Base-by-base conservation (phyloP, 1,284 basidiomycete species). In the Pascua guehoae region DNA sequence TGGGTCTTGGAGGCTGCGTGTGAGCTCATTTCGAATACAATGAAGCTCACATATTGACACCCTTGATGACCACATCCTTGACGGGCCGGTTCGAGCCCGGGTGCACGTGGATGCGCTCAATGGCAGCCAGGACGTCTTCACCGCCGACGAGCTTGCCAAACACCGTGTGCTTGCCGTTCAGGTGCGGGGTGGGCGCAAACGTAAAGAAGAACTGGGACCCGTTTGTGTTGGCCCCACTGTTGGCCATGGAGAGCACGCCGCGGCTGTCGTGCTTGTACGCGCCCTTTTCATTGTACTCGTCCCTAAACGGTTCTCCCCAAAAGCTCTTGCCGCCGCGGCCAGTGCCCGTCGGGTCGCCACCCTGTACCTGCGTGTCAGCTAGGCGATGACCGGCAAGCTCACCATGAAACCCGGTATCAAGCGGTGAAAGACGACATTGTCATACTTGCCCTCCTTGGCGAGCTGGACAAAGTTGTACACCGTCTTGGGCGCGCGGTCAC, bases 361-460 rank as follows among this genome's bases (percentile, higher is more conserved):
- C 93, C 83, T 97, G 93, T 36, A 93, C 84, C 89, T 91, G 60
- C 53, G 11, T 3, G 51, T 53, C 47, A 54, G 46, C 18, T 32
- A 12, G 4, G 5, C 5, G 12, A 17, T 5, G 15, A 15, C 24
- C 12, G 39, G 7, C n/a, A 12, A 47, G 72, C 80, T 49, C 62
- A 89, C 88, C 96, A 99, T 98, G 73, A 99, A 99, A 0, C 91
- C 94, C 7, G 93, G 93, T 12, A 99, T 91, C 49, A 96, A 81
- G 40, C 95, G 86, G 72, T 99, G 95, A 76, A 98, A 99, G 38
- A 71, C 60, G 15, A 72, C 70, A 55, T 91, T 81, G 66, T 97
- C 87, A 73, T 98, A 99, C 66, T 93, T 91, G 4, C 93, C 92
- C 40, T 86, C 80, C 64, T 86, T 85, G 0, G 93, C 91, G 5